These are phyloP conservation scores for Fagopyrum homotropicum DNA, from an alignment of 148 eudicot genomes.

Conservation along the genomic window DNA sequence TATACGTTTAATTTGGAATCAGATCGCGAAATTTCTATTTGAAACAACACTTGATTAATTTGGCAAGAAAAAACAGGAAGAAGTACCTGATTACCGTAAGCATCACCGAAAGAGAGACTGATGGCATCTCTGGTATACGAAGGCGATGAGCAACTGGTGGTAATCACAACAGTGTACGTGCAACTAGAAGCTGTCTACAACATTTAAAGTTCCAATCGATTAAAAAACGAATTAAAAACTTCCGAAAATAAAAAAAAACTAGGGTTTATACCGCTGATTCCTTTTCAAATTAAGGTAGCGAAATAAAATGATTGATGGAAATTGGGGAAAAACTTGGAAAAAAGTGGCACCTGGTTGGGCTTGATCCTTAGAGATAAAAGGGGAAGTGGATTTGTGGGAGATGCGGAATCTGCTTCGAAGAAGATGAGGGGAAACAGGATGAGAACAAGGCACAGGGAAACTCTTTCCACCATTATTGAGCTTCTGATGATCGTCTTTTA, in stretches of 20 bases:
- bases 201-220: no score
- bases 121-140: constrained; percentile 42
- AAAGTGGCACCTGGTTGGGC: constrained; percentile 26
- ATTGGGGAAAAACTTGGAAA: neutral
- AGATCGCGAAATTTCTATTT: neutral
- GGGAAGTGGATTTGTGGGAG: constrained; percentile 24
- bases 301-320: neutral
- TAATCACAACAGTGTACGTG: constrained; percentile 37
- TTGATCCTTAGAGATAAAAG: constrained; percentile 29
- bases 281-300: neutral
- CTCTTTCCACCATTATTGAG: neutral
- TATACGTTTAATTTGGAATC: neutral
- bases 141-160: constrained; percentile 45
- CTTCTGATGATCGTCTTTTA: neutral
- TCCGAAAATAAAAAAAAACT: neutral
- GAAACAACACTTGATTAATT: neutral
- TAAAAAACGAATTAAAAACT: neutral
- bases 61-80: neutral
- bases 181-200: constrained; percentile 25
- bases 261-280: neutral
- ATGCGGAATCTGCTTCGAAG: constrained; percentile 10
- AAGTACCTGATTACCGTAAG: constrained; percentile 50
- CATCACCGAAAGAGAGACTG: constrained; percentile 56
- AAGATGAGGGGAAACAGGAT: constrained; percentile 20
- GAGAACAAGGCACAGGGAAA: neutral